Percentiles rank a stretch among this genome's conserved stretches.
Conservation (phyloP, 1,139 yeast species). For the Debaryomycetaceae sp. region DNA sequence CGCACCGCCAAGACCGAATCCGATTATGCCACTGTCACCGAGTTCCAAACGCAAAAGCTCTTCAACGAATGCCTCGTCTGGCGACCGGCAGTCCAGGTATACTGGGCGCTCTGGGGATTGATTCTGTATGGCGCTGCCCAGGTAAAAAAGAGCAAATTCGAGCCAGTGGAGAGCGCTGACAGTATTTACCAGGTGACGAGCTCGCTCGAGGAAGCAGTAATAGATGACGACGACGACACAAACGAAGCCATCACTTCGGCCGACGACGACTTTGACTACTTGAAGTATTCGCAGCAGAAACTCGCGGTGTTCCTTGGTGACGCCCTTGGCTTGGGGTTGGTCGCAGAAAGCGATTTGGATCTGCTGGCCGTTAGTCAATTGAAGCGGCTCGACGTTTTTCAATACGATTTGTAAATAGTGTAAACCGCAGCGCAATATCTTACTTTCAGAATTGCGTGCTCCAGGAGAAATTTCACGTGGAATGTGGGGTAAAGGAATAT, state of each 20-base stretch:
- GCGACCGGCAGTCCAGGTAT: slow-evolving; percentile 71
- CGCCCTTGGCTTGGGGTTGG: slow-evolving; percentile 48
- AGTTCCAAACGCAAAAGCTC: slow-evolving; percentile 45
- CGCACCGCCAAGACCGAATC: slow-evolving; percentile 6
- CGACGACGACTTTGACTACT: slow-evolving; percentile 72
- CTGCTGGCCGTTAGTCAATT: slow-evolving; percentile 14
- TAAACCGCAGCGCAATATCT: too few relatives aligned
- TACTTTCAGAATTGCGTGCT: too few relatives aligned
- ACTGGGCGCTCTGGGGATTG: slow-evolving; percentile 91
- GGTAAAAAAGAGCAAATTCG: slow-evolving; percentile 7
- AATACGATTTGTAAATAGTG: slow-evolving; percentile 16
- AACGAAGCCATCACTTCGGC: slow-evolving; percentile 28
- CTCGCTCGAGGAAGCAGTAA: slow-evolving; percentile 17
- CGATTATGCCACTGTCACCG: slow-evolving; percentile 21
- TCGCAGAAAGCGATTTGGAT: slow-evolving; percentile 24
- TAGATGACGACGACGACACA: slow-evolving; percentile 13
- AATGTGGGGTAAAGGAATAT: too few relatives aligned
- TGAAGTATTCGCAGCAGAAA: slow-evolving; percentile 68
- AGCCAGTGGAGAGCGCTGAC: slow-evolving; percentile 17
- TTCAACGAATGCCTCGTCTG: slow-evolving; percentile 61
- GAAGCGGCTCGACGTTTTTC: slow-evolving; percentile 30
- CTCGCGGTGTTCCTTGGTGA: slow-evolving; percentile 68
- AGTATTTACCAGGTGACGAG: slow-evolving; percentile 31
- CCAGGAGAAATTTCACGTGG: too few relatives aligned
- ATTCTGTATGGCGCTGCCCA: slow-evolving; percentile 47